Evolutionary conservation across 441 rosid species (phyloP).

Genomic region (Erodium texanum): DNA sequence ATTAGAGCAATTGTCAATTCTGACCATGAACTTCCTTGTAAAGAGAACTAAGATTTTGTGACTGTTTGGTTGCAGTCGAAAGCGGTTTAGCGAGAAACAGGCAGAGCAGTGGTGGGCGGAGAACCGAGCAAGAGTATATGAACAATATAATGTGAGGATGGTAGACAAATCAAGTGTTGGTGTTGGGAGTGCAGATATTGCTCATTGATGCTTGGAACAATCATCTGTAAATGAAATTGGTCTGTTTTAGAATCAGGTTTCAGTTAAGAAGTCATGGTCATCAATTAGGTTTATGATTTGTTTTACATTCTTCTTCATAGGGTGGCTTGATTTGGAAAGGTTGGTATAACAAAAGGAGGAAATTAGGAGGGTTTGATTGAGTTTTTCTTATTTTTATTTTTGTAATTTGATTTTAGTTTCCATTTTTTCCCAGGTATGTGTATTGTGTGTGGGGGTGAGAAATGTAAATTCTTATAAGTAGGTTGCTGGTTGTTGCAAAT

Average conservation of each 20-base stretch:
- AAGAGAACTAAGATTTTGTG: neutral
- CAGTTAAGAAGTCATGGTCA: conserved; percentile 20
- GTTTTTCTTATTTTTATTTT: conserved; percentile 12
- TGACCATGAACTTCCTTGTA: too few species aligned
- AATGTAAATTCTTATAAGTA: conserved; percentile 40
- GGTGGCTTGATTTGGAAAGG: conserved; percentile 20
- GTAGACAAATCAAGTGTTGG: conserved; percentile 61
- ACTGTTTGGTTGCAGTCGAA: conserved; percentile 48
- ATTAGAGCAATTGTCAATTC: too few species aligned
- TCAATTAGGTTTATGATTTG: conserved; percentile 22
- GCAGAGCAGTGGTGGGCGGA: conserved; percentile 98
- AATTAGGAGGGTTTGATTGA: conserved; percentile 29
- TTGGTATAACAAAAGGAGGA: conserved; percentile 20
- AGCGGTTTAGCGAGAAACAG: conserved; percentile 82
- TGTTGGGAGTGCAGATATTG: conserved; percentile 56
- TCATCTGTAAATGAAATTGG: conserved; percentile 27
- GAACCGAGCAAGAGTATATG: conserved; percentile 79
- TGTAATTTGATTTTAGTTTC: conserved; percentile 11
- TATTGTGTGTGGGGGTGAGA: conserved; percentile 35
- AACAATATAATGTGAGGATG: conserved; percentile 69
- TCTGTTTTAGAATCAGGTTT: conserved; percentile 23
- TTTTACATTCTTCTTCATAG: conserved; percentile 22
- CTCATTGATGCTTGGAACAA: conserved; percentile 31
- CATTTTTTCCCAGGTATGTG: conserved; percentile 14
- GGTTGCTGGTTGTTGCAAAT: conserved; percentile 8